These are phyloP conservation scores for Oryza australiensis DNA, from an alignment of 176 grass and related monocot species.

Conservation along the genomic window DNA sequence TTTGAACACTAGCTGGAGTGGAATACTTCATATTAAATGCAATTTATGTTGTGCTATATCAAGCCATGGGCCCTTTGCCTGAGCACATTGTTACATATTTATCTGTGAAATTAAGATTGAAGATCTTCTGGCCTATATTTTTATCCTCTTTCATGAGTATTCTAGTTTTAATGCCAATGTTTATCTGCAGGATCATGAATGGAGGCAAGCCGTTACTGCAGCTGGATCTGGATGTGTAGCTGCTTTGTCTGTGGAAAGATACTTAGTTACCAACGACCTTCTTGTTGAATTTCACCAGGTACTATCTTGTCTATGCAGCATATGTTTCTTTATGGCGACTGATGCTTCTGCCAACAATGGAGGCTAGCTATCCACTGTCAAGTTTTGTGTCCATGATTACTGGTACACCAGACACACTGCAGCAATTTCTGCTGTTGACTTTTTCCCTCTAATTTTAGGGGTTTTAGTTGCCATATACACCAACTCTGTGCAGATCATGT, in stretches of 20 bases:
- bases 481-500: not conserved
- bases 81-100: constrained; percentile 11
- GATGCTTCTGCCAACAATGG: not conserved
- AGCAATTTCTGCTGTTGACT: not conserved
- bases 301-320: constrained; percentile 16
- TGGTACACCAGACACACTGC: not conserved
- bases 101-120: constrained; percentile 6
- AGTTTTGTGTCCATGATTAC: constrained; percentile 7
- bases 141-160: not conserved
- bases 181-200: constrained; percentile 82
- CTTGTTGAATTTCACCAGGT: constrained; percentile 99
- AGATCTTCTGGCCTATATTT: not conserved
- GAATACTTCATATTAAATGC: constrained; percentile 2
- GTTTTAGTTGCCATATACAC: not conserved
- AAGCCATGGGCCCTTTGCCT: not conserved
- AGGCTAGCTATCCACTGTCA: not conserved
- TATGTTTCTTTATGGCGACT: not conserved
- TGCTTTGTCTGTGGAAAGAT: constrained; percentile 99
- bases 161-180: constrained; percentile 13
- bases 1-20: not conserved
- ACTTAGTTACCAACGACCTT: constrained; percentile 77
- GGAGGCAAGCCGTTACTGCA: constrained; percentile 98
- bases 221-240: constrained; percentile 96
- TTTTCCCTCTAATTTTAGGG: not conserved
- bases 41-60: not conserved